Conservation (phyloP, 108 stramenopile species). For the Nitzschia sp. region DNA sequence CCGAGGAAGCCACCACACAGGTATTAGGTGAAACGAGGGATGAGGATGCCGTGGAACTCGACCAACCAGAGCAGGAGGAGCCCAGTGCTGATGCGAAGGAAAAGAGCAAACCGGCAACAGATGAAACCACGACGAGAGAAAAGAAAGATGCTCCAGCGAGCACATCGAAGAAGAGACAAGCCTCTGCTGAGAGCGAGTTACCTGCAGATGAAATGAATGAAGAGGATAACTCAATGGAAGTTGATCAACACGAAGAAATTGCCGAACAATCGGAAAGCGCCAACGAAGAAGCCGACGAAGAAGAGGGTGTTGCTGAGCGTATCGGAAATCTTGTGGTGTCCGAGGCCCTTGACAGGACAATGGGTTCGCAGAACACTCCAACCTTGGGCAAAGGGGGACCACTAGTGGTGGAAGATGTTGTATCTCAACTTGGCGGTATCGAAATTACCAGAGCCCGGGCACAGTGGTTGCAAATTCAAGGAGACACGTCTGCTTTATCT, state of each 20-base stretch:
- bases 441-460: constrained; percentile 56
- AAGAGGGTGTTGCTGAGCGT: constrained; percentile 28
- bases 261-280: not conserved
- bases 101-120: constrained; percentile 33
- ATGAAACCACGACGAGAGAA: constrained; percentile 16
- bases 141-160: constrained; percentile 10
- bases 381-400: not conserved
- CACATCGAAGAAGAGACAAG: constrained; percentile 37
- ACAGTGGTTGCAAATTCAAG: constrained; percentile 67
- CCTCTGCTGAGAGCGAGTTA: constrained; percentile 40
- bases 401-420: constrained; percentile 46
- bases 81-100: constrained; percentile 32
- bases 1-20: constrained; percentile 64
- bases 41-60: constrained; percentile 44
- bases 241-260: constrained; percentile 20
- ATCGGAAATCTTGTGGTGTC: constrained; percentile 42
- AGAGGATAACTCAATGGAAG: not conserved
- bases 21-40: constrained; percentile 67
- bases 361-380: not conserved
- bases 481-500: constrained; percentile 74
- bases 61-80: constrained; percentile 52
- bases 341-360: constrained; percentile 7
- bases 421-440: constrained; percentile 35
- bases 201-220: constrained; percentile 1
- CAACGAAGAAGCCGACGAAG: constrained; percentile 49